These are phyloP conservation scores for Boletus reticulatus DNA, from an alignment of 768 basidiomycete genomes.

Conservation along the genomic window DNA sequence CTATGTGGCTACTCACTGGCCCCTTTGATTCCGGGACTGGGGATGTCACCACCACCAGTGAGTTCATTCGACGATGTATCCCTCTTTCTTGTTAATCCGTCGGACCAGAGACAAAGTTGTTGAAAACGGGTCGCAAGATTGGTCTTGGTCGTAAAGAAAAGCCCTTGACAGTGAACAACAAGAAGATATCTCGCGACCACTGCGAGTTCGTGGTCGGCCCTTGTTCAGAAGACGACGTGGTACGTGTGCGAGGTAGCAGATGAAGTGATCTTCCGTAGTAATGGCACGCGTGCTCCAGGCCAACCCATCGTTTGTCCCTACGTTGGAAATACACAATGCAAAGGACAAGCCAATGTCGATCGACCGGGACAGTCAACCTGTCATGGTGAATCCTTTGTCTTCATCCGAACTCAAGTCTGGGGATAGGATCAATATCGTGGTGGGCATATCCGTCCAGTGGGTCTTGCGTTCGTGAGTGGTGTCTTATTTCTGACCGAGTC, in stretches of 20 bases:
- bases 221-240: slow-evolving; percentile 52
- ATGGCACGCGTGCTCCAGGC: slow-evolving; percentile 33
- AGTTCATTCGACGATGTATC: slow-evolving; percentile 27
- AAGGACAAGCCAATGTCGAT: slow-evolving; percentile 48
- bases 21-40: slow-evolving; percentile 47
- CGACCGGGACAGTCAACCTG: slow-evolving; percentile 31
- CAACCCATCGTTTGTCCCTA: slow-evolving; percentile 49
- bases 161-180: slow-evolving; percentile 51
- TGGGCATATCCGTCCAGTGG: slow-evolving; percentile 45
- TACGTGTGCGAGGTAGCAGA: slow-evolving; percentile 33
- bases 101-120: slow-evolving; percentile 49
- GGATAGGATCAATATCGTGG: slow-evolving; percentile 49
- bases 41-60: slow-evolving; percentile 41
- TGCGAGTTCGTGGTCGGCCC: slow-evolving; percentile 55
- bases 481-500: neutral
- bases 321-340: slow-evolving; percentile 44
- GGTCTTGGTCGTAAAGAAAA: slow-evolving; percentile 55
- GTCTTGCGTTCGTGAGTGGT: slow-evolving; percentile 12
- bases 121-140: slow-evolving; percentile 59
- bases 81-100: neutral
- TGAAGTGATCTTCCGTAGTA: neutral
- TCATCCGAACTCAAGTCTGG: slow-evolving; percentile 49
- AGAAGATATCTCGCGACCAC: slow-evolving; percentile 64
- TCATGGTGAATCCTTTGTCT: slow-evolving; percentile 37
- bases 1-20: slow-evolving; percentile 56